Percentiles rank a stretch among this genome's conserved stretches.
Conservation (phyloP, 805 yeast species). For the Metschnikowia shivogae region DNA sequence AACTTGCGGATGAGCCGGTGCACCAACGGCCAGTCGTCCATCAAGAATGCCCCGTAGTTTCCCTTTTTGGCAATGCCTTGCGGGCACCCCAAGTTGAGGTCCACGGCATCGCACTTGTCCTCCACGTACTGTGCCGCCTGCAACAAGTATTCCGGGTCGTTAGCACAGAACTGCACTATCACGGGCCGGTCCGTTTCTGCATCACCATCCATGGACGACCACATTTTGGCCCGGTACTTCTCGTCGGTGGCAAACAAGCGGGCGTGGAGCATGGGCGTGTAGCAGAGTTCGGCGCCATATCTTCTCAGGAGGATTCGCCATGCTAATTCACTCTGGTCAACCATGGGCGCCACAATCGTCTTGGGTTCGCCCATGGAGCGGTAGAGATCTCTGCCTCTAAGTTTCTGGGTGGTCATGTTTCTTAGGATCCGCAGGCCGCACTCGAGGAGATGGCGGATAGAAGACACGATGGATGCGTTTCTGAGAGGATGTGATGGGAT, state of each 20-base stretch:
- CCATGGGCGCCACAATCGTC: constrained; percentile 97
- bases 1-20: constrained; percentile 64
- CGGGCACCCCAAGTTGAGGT: constrained; percentile 94
- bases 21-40: constrained; percentile 95
- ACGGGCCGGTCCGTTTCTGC: constrained; percentile 70
- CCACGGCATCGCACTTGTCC: constrained; percentile 90
- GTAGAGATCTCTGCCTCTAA: constrained; percentile 63
- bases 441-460: background rate
- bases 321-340: constrained; percentile 92
- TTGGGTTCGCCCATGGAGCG: constrained; percentile 69
- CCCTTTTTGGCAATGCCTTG: constrained; percentile 97
- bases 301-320: constrained; percentile 86
- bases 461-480: constrained; percentile 5
- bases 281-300: constrained; percentile 91
- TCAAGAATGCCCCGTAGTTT: constrained; percentile 88
- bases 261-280: constrained; percentile 97
- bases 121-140: constrained; percentile 79
- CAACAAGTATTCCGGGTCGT: constrained; percentile 80
- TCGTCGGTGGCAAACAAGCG: constrained; percentile 79
- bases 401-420: constrained; percentile 19
- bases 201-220: constrained; percentile 72
- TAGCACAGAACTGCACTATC: constrained; percentile 94
- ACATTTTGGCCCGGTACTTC: constrained; percentile 73
- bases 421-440: background rate
- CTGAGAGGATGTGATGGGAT: constrained; percentile 3